Conservation (phyloP, 2,329 filamentous ascomycete species). For the Arthrinium phaeospermum region DNA sequence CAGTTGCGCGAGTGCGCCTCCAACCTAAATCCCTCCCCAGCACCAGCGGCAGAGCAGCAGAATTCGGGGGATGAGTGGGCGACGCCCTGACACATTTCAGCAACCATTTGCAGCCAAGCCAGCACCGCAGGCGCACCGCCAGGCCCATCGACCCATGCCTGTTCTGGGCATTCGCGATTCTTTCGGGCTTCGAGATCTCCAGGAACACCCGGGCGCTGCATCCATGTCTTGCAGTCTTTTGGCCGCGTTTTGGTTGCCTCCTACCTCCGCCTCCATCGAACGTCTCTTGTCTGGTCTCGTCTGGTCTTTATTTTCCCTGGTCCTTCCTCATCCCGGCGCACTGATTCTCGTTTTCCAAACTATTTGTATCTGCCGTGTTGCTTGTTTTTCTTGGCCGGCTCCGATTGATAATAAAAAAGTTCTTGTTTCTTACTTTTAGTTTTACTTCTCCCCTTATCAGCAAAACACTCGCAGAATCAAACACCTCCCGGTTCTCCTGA, state of each 20-base stretch:
- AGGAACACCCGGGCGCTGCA: slow-evolving; percentile 10
- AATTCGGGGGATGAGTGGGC: background rate
- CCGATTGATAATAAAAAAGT: background rate
- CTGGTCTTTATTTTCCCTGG: background rate
- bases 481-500: background rate
- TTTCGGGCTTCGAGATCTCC: slow-evolving; percentile 13
- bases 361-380: slow-evolving; percentile 2
- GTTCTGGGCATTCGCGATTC: slow-evolving; percentile 10
- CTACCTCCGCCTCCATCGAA: background rate
- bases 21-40: background rate
- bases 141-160: background rate
- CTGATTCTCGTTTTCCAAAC: background rate
- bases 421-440: background rate
- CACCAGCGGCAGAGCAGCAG: background rate
- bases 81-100: background rate
- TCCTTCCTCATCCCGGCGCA: background rate
- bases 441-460: background rate
- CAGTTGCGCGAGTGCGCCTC: background rate
- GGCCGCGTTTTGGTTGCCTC: background rate
- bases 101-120: background rate
- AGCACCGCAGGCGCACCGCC: background rate
- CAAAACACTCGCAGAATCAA: background rate
- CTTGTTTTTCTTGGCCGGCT: slow-evolving; percentile 1
- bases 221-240: background rate
- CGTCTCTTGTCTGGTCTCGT: background rate